Conservation (phyloP, 192 early-diverging fungal species). For the Coemansia sp. region DNA sequence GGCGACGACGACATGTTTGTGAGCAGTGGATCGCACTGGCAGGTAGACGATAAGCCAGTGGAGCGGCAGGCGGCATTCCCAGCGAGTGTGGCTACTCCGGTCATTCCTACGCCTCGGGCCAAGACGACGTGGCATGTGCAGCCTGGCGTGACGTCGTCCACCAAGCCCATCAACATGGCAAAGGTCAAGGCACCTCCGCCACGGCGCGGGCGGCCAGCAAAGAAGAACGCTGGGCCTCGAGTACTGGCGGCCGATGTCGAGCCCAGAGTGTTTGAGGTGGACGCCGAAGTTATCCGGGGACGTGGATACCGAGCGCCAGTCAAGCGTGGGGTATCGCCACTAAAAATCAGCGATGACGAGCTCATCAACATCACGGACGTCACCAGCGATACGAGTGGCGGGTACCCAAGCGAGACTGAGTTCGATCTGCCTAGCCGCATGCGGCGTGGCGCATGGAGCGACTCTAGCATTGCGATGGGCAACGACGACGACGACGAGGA, state of each 20-base stretch:
- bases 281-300: slow-evolving; percentile 31
- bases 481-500: slow-evolving; percentile 37
- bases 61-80: slow-evolving; percentile 4
- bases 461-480: slow-evolving; percentile 22
- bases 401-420: slow-evolving; percentile 45
- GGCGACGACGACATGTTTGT: slow-evolving; percentile 17
- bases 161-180: slow-evolving; percentile 14
- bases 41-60: slow-evolving; percentile 3
- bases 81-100: not conserved
- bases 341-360: slow-evolving; percentile 24
- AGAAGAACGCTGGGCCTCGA: slow-evolving; percentile 3
- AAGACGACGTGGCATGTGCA: slow-evolving; percentile 10
- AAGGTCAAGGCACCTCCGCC: slow-evolving; percentile 13
- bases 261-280: slow-evolving; percentile 24
- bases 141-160: slow-evolving; percentile 10
- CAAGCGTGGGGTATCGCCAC: slow-evolving; percentile 17
- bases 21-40: not conserved
- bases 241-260: slow-evolving; percentile 3
- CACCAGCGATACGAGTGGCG: slow-evolving; percentile 43
- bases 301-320: slow-evolving; percentile 5
- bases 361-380: slow-evolving; percentile 56
- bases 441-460: slow-evolving; percentile 16
- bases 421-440: slow-evolving; percentile 30
- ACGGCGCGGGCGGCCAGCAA: slow-evolving; percentile 4
- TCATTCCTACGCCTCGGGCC: not conserved